phyloP scores from a whole-genome alignment of 129 eudicot genomes.

The Artemisia tridentata region DNA sequence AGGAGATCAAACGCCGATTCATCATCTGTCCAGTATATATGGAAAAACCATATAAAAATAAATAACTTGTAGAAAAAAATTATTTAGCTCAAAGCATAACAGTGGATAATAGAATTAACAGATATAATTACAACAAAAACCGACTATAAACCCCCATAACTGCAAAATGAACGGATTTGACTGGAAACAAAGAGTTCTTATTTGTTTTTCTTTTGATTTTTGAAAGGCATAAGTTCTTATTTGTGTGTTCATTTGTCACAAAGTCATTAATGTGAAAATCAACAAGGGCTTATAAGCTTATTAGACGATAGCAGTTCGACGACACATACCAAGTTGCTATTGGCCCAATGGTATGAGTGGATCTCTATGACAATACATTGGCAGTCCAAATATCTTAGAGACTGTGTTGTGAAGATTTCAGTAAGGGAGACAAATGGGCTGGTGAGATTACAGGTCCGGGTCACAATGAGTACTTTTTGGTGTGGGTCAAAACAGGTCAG shows the following conservation, averaged over 20 bases:
- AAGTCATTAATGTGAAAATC: background rate
- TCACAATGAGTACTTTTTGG: too few relatives aligned
- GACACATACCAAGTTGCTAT: background rate
- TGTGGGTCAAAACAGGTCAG: too few relatives aligned
- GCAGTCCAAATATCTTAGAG: background rate
- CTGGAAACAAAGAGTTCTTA: background rate
- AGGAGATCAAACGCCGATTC: conserved; percentile 86
- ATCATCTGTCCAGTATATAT: conserved; percentile 52
- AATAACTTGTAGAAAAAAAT: background rate
- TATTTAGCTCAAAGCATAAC: background rate
- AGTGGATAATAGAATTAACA: too few relatives aligned
- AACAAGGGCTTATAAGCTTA: background rate
- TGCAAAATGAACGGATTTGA: background rate
- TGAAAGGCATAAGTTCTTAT: background rate
- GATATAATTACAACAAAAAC: background rate
- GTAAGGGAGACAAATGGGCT: background rate
- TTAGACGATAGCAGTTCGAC: background rate
- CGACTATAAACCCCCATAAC: background rate
- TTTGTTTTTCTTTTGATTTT: background rate
- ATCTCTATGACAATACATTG: background rate
- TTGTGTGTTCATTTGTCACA: conserved; percentile 3
- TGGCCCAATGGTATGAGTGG: conserved; percentile 3
- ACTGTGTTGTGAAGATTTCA: background rate
- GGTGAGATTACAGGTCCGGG: too few relatives aligned
- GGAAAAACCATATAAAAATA: background rate